Evolutionary conservation across 192 early-diverging fungal genomes (phyloP).

Genomic region (Rhizoclosmatium sp.): DNA sequence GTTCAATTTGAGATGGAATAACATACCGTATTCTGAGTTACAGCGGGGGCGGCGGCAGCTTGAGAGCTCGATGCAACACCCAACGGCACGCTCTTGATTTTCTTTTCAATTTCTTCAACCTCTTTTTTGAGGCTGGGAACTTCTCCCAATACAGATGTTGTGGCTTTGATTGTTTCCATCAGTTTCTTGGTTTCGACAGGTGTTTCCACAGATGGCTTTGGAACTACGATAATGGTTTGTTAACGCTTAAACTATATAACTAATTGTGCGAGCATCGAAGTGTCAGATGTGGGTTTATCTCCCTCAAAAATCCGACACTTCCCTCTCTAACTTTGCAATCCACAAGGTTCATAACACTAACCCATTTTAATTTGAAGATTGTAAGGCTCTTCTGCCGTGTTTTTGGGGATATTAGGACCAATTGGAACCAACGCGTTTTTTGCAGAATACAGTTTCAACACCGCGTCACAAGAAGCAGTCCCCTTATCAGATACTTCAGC

Average conservation of each 20-base stretch:
- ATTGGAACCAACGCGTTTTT: constrained; percentile 39
- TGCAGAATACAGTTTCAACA: constrained; percentile 34
- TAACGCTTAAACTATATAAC: too few relatives aligned
- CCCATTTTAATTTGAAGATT: constrained; percentile 18
- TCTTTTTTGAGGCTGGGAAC: constrained; percentile 33
- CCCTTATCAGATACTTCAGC: constrained; percentile 37
- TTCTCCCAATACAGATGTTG: constrained; percentile 26
- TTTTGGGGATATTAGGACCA: constrained; percentile 43
- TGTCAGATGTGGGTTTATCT: too few relatives aligned
- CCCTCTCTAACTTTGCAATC: too few relatives aligned
- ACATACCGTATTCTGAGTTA: neutral
- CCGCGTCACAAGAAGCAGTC: neutral
- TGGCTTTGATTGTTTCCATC: constrained; percentile 35
- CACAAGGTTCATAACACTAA: neutral
- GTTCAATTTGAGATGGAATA: neutral
- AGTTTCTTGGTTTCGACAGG: constrained; percentile 28
- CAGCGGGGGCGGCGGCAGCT: neutral
- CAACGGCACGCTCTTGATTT: constrained; percentile 1
- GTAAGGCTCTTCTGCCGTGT: constrained; percentile 23
- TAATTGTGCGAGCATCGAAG: too few relatives aligned
- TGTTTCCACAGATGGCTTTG: constrained; percentile 12
- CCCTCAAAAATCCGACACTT: too few relatives aligned
- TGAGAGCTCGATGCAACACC: neutral
- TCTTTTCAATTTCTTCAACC: constrained; percentile 21
- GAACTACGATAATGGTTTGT: constrained; percentile 3